A percentile compares a stretch with the other conserved stretches of the same genome.
phyloP scores from a whole-genome alignment of 352 stramenopile species.

The Globisporangium heterothallicum region DNA sequence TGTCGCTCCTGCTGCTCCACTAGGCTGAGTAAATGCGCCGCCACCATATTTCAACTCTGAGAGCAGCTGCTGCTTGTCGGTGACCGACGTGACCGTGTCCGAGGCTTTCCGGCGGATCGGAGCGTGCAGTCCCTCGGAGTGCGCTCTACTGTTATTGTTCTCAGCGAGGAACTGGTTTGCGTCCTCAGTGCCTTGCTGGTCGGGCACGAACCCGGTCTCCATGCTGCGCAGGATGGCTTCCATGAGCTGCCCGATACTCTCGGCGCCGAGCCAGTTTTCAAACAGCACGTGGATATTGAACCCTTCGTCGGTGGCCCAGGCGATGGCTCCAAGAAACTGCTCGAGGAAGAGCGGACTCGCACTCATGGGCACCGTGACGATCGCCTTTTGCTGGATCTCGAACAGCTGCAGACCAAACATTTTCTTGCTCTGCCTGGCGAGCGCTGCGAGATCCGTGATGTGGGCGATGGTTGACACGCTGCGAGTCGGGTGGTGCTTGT shows the following conservation, averaged over 20 bases:
- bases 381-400: conserved; percentile 71
- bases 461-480: background rate
- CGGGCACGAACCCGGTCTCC: conserved; percentile 54
- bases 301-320: conserved; percentile 64
- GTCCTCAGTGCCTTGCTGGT: conserved; percentile 33
- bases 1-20: background rate
- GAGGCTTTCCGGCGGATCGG: conserved; percentile 3
- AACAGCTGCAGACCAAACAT: conserved; percentile 49
- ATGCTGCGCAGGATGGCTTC: conserved; percentile 65
- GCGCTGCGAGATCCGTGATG: background rate
- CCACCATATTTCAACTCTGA: background rate
- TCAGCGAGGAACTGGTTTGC: conserved; percentile 64
- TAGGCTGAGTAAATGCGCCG: background rate
- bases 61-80: background rate
- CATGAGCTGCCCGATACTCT: conserved; percentile 50
- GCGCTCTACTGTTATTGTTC: conserved; percentile 15
- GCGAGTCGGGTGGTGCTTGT: conserved; percentile 22
- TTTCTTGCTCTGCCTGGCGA: background rate
- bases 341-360: conserved; percentile 63
- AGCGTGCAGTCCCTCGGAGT: background rate
- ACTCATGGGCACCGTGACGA: conserved; percentile 47
- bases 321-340: conserved; percentile 44
- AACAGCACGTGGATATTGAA: conserved; percentile 72
- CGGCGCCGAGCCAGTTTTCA: conserved; percentile 51
- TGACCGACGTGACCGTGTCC: background rate